A percentile compares a stretch with the other conserved stretches of the same genome.
These are phyloP conservation scores for Globisporangium apiculatum DNA, from an alignment of 352 stramenopile species.

Conservation along the genomic window DNA sequence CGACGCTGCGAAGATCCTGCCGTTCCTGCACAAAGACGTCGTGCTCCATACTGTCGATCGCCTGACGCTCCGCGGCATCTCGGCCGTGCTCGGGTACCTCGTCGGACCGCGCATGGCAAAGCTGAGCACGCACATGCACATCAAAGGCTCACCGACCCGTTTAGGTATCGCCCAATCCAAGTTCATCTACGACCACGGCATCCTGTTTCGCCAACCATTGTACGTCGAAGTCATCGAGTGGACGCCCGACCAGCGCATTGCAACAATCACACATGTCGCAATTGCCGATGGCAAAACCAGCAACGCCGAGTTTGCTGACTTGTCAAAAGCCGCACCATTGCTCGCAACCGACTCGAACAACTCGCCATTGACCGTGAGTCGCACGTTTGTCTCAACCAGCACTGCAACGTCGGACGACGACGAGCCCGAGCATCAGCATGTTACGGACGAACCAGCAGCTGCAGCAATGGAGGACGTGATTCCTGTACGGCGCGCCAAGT, in stretches of 20 bases:
- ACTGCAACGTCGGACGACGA: constrained; percentile 14
- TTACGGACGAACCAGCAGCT: constrained; percentile 4
- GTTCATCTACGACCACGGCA: constrained; percentile 69
- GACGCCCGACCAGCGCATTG: constrained; percentile 25
- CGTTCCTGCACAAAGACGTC: constrained; percentile 59
- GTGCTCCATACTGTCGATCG: constrained; percentile 43
- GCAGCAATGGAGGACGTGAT: neutral
- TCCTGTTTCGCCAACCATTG: constrained; percentile 59
- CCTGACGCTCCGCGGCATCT: constrained; percentile 31
- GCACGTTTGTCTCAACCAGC: constrained; percentile 18
- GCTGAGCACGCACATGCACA: constrained; percentile 51
- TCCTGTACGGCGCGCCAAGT: constrained; percentile 2
- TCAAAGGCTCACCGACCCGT: constrained; percentile 51
- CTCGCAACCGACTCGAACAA: constrained; percentile 9
- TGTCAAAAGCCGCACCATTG: neutral
- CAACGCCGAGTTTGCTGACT: constrained; percentile 22
- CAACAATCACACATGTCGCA: constrained; percentile 36
- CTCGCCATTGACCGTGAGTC: constrained; percentile 1
- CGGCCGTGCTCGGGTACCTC: constrained; percentile 62
- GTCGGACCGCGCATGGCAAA: constrained; percentile 66
- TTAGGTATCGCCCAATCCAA: constrained; percentile 45
- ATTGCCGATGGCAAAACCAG: constrained; percentile 30
- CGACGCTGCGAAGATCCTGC: constrained; percentile 55
- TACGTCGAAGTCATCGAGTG: constrained; percentile 70
- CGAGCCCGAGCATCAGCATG: constrained; percentile 19